phyloP scores from a whole-genome alignment of 2,329 filamentous ascomycete genomes.

The Pestalotiopsis sp. region DNA sequence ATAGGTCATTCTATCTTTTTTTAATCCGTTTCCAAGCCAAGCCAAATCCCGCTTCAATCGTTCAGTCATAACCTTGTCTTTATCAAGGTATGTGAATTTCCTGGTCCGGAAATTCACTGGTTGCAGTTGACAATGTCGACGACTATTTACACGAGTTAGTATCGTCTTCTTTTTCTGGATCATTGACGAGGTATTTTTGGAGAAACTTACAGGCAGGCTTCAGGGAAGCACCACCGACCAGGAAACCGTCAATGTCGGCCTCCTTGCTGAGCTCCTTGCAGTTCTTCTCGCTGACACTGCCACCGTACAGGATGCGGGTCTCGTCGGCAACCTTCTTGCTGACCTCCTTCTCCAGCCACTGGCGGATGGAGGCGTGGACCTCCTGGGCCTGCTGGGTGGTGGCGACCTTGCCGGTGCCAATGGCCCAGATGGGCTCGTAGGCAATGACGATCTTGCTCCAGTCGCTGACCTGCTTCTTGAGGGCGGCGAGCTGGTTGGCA shows the following conservation, averaged over 20 bases:
- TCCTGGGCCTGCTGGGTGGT: constrained; percentile 90
- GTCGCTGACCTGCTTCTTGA: constrained; percentile 75
- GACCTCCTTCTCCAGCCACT: constrained; percentile 83
- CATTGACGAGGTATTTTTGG: background rate
- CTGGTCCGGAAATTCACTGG: constrained; percentile 36
- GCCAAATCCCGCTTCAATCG: constrained; percentile 1
- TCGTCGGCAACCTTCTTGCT: constrained; percentile 75
- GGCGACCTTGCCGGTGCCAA: constrained; percentile 91
- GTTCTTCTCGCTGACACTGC: constrained; percentile 98
- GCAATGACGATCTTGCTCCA: constrained; percentile 96
- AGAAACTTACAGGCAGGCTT: constrained; percentile 84
- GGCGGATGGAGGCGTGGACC: constrained; percentile 88
- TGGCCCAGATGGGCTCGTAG: constrained; percentile 98
- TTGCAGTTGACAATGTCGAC: constrained; percentile 61
- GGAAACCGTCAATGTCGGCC: constrained; percentile 95
- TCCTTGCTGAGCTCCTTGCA: constrained; percentile 90
- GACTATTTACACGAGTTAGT: constrained; percentile 37
- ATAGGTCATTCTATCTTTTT: constrained; percentile 11
- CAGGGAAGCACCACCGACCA: constrained; percentile 93
- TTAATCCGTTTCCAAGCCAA: constrained; percentile 5
- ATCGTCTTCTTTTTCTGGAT: background rate
- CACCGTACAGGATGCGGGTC: constrained; percentile 95
- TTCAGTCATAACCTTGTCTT: constrained; percentile 1
- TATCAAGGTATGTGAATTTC: background rate
- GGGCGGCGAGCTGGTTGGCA: constrained; percentile 81